Base-by-base conservation (phyloP, 495 filamentous ascomycete species). In the Penicillium macrosclerotiorum region DNA sequence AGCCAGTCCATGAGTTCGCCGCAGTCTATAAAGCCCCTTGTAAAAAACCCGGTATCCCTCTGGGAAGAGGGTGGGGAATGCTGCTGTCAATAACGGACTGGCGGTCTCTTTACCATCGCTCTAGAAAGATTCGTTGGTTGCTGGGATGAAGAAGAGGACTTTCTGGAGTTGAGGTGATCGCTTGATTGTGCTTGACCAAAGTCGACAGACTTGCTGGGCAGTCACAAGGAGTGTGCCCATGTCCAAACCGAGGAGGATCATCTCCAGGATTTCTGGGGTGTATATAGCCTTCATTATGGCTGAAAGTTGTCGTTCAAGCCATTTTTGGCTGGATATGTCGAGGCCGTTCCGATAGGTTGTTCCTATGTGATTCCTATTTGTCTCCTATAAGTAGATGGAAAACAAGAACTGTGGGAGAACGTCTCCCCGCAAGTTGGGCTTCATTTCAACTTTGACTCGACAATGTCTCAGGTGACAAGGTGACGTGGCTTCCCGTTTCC, bases 221-320 rank as follows among this genome's bases (percentile, higher is more conserved):
- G 46, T 40, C 13, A 23, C 37, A 4, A 54, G 46, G 24, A 54
- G 41, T 8, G 51, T 54, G 24, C 51, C 40, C 30, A 45, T 50
- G 23, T 50, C 47, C 20, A 25, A 9, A 13, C 22, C 25, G 14
- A 37, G 2, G 6, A 55, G 42, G n/a, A 55, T 51, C 30, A 41
- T 36, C 12, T 55, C 45, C 8, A 55, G 42, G 8, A 50, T 23
- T 29, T 50, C 46, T 12, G 51, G 46, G 16, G 22, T 54, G 16
- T 9, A 2, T 1, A 20, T 23, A 6, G 11, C 12, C 6, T 9
- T 24, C 35, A 37, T 37, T 37, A 5, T 37, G 25, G 25, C 5
- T 4, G 19, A 36, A 19, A 19, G 33, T 27, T 27, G 8, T 19
- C 22, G 33, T 6, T 8, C 13, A 19, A n/a, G n/a, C n/a, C n/a